Conservation (phyloP, 257 asterid species). For the Nicotiana benthamiana region DNA sequence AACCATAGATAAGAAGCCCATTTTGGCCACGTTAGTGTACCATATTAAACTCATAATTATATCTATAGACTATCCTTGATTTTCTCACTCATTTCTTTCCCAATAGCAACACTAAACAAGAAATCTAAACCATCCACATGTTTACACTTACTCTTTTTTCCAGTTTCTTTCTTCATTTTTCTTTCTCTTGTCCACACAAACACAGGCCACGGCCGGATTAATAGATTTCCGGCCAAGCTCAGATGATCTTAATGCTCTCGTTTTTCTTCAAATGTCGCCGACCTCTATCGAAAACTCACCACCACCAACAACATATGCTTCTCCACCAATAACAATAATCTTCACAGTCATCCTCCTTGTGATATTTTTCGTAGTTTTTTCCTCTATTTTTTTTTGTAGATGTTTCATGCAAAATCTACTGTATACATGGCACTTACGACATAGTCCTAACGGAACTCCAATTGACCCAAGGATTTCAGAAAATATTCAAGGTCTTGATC, state of each 20-base stretch:
- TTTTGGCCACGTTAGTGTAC: constrained; percentile 6
- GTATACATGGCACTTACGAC: constrained; percentile 46
- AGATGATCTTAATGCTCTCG: neutral
- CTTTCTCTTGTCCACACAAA: constrained; percentile 14
- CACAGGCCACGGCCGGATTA: constrained; percentile 23
- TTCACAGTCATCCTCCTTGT: constrained; percentile 52
- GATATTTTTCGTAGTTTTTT: constrained; percentile 60
- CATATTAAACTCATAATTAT: neutral
- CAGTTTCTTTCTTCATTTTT: constrained; percentile 10
- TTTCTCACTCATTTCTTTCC: constrained; percentile 13
- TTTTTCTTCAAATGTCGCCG: constrained; percentile 37
- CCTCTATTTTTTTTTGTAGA: constrained; percentile 63
- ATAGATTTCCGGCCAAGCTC: constrained; percentile 12
- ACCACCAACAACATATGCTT: constrained; percentile 21
- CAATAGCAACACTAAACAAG: neutral
- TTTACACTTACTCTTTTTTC: constrained; percentile 11
- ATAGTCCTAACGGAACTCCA: constrained; percentile 23
- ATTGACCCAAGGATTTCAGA: constrained; percentile 16
- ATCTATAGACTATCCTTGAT: constrained; percentile 14
- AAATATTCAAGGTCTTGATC: constrained; percentile 45
- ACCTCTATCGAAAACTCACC: constrained; percentile 22
- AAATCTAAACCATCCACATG: constrained; percentile 18
- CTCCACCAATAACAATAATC: constrained; percentile 57
- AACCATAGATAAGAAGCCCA: constrained; percentile 14
- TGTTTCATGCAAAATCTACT: constrained; percentile 57